Evolutionary conservation across 257 asterid species (phyloP).

Genomic region (Henckelia pumila): DNA sequence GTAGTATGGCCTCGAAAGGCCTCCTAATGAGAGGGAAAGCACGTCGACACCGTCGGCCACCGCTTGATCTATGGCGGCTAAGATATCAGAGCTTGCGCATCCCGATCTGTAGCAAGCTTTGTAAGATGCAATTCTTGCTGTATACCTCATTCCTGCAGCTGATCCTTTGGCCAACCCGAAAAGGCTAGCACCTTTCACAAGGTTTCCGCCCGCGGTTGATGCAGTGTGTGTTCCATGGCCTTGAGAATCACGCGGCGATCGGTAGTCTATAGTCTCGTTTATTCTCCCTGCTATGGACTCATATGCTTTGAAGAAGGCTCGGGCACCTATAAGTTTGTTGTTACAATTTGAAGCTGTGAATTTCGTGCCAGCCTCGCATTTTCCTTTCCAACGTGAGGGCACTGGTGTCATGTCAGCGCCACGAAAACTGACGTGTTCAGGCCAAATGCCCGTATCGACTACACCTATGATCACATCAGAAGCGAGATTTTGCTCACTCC

Average conservation of each 20-base stretch:
- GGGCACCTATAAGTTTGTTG: slow-evolving; percentile 59
- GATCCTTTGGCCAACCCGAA: slow-evolving; percentile 55
- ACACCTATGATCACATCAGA: slow-evolving; percentile 67
- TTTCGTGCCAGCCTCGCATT: slow-evolving; percentile 47
- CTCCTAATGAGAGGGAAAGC: slow-evolving; percentile 65
- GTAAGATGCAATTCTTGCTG: slow-evolving; percentile 69
- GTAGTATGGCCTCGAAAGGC: slow-evolving; percentile 42
- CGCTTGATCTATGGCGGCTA: slow-evolving; percentile 73
- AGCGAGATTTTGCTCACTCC: slow-evolving; percentile 50
- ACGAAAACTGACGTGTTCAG: slow-evolving; percentile 59
- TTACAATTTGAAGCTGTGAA: slow-evolving; percentile 52
- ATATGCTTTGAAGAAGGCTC: slow-evolving; percentile 55
- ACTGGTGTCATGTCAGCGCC: slow-evolving; percentile 35
- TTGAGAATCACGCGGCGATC: slow-evolving; percentile 62
- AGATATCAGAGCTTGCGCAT: slow-evolving; percentile 52
- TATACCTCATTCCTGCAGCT: slow-evolving; percentile 58
- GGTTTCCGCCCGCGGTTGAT: slow-evolving; percentile 62
- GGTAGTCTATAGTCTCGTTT: slow-evolving; percentile 48
- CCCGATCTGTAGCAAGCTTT: slow-evolving; percentile 60
- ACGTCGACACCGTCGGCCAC: slow-evolving; percentile 66
- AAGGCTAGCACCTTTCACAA: slow-evolving; percentile 46
- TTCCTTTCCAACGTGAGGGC: slow-evolving; percentile 66
- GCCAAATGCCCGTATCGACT: slow-evolving; percentile 78
- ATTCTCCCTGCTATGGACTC: slow-evolving; percentile 56
- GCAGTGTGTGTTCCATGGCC: slow-evolving; percentile 86